Evolutionary conservation across 768 basidiomycete species (phyloP), one percentile per base, ranked within the genome.

Genomic region (Auricularia sp.): DNA sequence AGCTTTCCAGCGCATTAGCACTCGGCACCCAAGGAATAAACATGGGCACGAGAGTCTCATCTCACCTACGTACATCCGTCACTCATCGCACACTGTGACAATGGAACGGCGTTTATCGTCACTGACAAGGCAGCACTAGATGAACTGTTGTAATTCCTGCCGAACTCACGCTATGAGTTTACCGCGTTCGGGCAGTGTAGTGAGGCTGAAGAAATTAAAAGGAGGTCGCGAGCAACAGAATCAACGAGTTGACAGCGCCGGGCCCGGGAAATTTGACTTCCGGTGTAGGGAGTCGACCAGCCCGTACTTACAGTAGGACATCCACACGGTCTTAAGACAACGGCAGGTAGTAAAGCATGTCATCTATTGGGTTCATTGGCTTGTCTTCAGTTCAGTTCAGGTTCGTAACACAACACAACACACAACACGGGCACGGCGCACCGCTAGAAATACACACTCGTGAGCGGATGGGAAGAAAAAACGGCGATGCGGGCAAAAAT

Each of bases 21-120:
- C 47, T 62, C 64, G 54, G 29, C 35, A 36, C 65, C 62, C 68
- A 21, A 87, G 94, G 93, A 54, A 80, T 89, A 13, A 96, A 94
- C 71, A 91, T 94, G 89, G 94, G 79, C 75, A 63, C 39, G 29
- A 36, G 24, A 10, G 33, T 44, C 54, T 11, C 44, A 8, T 39
- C 69, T 33, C 35, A 51, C 45, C 3, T 36, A 29, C 8, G 47
- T 10, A 33, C n/a, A 47, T 45, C 35, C 29, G 29, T 29, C 29
- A 42, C 59, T 35, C 24, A 59, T 58, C 18, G 3, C 42, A 13
- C 54, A 11, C 56, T 7, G 47, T 18, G 63, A 34, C 21, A 21
- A 63, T 78, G 75, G 90, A 13, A 94, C 94, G 8, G 84, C 93
- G 4, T 95, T 97, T 78, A 89, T 96, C 91, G 90, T 89, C 73